Evolutionary conservation across 2,329 filamentous ascomycete species (phyloP).

Genomic region (Tolypocladium album): DNA sequence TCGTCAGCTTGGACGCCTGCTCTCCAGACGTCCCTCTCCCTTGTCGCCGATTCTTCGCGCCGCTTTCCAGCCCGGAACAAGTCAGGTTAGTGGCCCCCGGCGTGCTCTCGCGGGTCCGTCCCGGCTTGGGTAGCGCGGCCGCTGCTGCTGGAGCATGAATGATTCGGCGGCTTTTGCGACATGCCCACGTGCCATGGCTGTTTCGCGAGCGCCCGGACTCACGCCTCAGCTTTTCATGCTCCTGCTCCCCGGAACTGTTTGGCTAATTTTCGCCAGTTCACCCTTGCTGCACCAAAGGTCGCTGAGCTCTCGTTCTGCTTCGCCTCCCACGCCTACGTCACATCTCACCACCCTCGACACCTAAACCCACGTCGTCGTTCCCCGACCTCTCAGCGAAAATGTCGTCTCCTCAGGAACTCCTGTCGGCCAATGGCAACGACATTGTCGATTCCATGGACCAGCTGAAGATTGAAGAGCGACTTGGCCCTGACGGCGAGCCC

Average conservation of each 20-base stretch:
- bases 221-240: background rate
- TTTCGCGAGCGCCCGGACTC: background rate
- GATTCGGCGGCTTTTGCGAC: background rate
- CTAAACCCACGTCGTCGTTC: background rate
- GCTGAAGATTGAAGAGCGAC: slow-evolving; percentile 54
- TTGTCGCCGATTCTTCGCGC: background rate
- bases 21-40: background rate
- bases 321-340: background rate
- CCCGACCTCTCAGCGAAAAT: slow-evolving; percentile 25
- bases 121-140: background rate
- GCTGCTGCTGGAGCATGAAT: background rate
- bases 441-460: slow-evolving; percentile 52
- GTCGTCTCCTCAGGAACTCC: slow-evolving; percentile 50
- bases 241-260: too few species aligned
- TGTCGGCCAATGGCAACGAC: slow-evolving; percentile 48
- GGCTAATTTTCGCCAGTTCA: background rate
- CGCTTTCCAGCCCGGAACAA: background rate
- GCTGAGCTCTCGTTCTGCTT: background rate
- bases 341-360: background rate
- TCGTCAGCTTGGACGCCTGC: slow-evolving; percentile 4
- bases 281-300: background rate
- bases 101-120: background rate
- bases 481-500: slow-evolving; percentile 65
- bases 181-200: background rate
- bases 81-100: background rate